A percentile compares a stretch with the other conserved stretches of the same genome.
Conservation (phyloP, 2,329 filamentous ascomycete species). For the Sporothrix luriei region DNA sequence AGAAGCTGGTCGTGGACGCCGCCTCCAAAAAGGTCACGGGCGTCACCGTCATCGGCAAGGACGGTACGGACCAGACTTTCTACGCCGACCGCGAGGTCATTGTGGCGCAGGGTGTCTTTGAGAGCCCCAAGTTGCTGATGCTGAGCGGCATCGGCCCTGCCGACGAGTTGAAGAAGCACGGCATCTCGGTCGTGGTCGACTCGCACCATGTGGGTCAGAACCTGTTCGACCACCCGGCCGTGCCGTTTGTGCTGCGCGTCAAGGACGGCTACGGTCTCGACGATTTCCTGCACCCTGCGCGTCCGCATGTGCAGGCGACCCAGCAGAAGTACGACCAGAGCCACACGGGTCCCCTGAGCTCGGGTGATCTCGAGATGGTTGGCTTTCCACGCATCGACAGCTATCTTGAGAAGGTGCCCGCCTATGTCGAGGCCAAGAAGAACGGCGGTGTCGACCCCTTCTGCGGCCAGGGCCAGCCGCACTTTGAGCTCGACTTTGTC, state of each 20-base stretch:
- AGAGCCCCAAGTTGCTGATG: slow-evolving; percentile 66
- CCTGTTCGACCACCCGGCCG: slow-evolving; percentile 63
- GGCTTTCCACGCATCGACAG: slow-evolving; percentile 61
- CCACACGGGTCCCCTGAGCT: slow-evolving; percentile 42
- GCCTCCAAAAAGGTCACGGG: slow-evolving; percentile 46
- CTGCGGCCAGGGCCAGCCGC: slow-evolving; percentile 58
- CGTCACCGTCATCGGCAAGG: slow-evolving; percentile 50
- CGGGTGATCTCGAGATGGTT: slow-evolving; percentile 53
- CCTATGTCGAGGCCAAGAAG: slow-evolving; percentile 50
- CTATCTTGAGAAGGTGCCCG: slow-evolving; percentile 44
- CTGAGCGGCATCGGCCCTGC: slow-evolving; percentile 64
- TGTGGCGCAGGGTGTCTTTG: slow-evolving; percentile 58
- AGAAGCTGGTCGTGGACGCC: slow-evolving; percentile 52
- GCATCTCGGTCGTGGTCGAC: slow-evolving; percentile 58
- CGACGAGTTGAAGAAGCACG: slow-evolving; percentile 54
- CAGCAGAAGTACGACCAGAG: slow-evolving; percentile 44
- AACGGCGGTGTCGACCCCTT: slow-evolving; percentile 57
- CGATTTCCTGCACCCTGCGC: slow-evolving; percentile 45
- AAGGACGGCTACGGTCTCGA: slow-evolving; percentile 49
- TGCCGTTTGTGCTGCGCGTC: slow-evolving; percentile 53
- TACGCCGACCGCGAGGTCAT: slow-evolving; percentile 53
- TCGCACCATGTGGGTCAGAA: slow-evolving; percentile 66
- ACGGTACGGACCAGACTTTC: slow-evolving; percentile 50
- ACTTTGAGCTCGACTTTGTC: slow-evolving; percentile 66
- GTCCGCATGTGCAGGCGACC: slow-evolving; percentile 43